Evolutionary conservation across 2,329 filamentous ascomycete genomes (phyloP), one percentile per base, ranked within the genome.

Genomic region (Stemphylium lycopersici): DNA sequence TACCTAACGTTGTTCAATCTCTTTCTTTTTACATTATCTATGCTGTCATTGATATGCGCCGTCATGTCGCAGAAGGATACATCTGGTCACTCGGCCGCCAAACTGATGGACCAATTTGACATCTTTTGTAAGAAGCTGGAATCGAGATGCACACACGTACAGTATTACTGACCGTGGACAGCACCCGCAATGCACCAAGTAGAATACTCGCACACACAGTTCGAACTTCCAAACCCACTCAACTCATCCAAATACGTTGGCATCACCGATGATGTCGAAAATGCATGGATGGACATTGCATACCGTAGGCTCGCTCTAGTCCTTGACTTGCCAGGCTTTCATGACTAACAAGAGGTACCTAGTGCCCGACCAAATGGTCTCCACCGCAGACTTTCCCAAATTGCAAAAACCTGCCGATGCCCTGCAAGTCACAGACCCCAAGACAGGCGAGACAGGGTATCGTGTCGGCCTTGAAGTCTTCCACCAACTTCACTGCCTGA

Each of bases 281-380:
- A 78, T 46, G 82, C 81, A 5, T 87, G 84, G 84, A 77, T 83
- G 43, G 78, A 79, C 15, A 78, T 85, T 34, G 82, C 81, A 10
- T 80, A 80, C 58, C 62, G 76, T 78, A 71, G 55, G 66, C 26
- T 48, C 16, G 22, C 22, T 32, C 15, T 32, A 18, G 51, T 10
- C 20, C 11, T 13, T 6, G 0, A 12, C 7, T 1, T 5, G 2
- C 18, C 33, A 10, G 10, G 4, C 16, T 18, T 18, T 20, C 32
- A 32, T 36, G 45, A 24, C 16, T 59, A 60, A 41, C 15, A 32
- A 41, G 16, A 32, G 12, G 1, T 16, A 1, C 52, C 49, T 16
- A 84, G 83, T 87, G 22, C 84, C 84, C 33, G 84, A 87, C 66
- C 83, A 84, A 62, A 84, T 85, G 80, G 82, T 87, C 46, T 80